Evolutionary conservation across 345 rosid genomes (phyloP).

Genomic region (Citrus sp.): DNA sequence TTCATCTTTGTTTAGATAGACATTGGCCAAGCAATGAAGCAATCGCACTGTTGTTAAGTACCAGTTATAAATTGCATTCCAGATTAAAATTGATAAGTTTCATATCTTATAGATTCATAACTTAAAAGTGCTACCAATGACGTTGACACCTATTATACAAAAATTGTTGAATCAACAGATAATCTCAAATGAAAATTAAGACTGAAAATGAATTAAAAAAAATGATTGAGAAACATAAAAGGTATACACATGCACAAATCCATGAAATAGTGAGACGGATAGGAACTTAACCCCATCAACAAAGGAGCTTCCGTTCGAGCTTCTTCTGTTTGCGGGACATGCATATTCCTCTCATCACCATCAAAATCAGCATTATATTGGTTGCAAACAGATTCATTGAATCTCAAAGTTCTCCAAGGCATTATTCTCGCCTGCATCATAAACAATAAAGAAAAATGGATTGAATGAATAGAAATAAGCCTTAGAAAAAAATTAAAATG

Average conservation of each 20-base stretch:
- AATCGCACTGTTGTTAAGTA: too few species aligned
- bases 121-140: too few species aligned
- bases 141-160: too few species aligned
- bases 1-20: too few species aligned
- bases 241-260: slow-evolving; percentile 1
- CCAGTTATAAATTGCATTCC: too few species aligned
- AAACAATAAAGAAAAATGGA: slow-evolving; percentile 20
- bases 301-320: slow-evolving; percentile 94
- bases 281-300: slow-evolving; percentile 85
- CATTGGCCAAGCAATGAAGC: too few species aligned
- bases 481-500: slow-evolving; percentile 3
- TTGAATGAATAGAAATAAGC: slow-evolving; percentile 11
- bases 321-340: slow-evolving; percentile 98
- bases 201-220: background rate
- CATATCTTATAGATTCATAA: too few species aligned
- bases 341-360: slow-evolving; percentile 99
- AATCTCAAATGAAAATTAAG: background rate
- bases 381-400: slow-evolving; percentile 98
- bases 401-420: slow-evolving; percentile 99
- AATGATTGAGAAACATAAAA: background rate
- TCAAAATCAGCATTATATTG: slow-evolving; percentile 99
- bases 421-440: slow-evolving; percentile 76
- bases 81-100: too few species aligned
- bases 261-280: slow-evolving; percentile 14
- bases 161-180: too few species aligned